phyloP scores from a whole-genome alignment of 306 rosid species.

The Dalbergia cultrata region DNA sequence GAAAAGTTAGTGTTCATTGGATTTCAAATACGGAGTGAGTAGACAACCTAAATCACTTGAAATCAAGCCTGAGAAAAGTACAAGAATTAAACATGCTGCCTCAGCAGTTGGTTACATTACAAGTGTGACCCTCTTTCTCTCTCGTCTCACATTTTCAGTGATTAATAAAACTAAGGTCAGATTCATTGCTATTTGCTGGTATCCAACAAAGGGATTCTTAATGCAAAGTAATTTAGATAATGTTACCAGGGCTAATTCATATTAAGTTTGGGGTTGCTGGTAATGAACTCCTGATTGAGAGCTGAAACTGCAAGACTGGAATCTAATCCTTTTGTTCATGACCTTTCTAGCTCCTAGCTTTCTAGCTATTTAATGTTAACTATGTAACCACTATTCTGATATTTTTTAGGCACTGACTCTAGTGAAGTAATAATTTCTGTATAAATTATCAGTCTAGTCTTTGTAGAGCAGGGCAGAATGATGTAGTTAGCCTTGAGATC shows the following conservation, averaged over 20 bases:
- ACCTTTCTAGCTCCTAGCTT: neutral
- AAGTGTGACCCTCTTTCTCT: no score
- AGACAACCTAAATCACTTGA: neutral
- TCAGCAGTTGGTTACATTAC: neutral
- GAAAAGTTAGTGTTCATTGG: neutral
- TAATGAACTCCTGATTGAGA: constrained; percentile 11
- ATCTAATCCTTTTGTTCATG: constrained; percentile 15
- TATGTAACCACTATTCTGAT: neutral
- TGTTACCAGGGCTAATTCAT: neutral
- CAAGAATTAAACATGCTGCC: neutral
- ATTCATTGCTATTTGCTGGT: no score
- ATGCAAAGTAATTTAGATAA: constrained; percentile 27
- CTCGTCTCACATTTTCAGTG: no score
- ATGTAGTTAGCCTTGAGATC: constrained; percentile 28
- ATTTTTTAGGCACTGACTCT: neutral
- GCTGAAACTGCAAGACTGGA: constrained; percentile 8
- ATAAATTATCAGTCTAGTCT: neutral
- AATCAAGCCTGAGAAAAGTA: constrained; percentile 27
- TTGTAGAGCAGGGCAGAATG: neutral
- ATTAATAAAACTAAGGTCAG: no score
- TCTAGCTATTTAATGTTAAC: constrained; percentile 4
- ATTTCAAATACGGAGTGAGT: neutral
- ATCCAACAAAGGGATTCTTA: neutral
- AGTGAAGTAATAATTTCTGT: neutral
- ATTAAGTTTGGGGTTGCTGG: constrained; percentile 29